Evolutionary conservation across 2,329 filamentous ascomycete genomes (phyloP).

Genomic region (Torrubiella hemipterigena): DNA sequence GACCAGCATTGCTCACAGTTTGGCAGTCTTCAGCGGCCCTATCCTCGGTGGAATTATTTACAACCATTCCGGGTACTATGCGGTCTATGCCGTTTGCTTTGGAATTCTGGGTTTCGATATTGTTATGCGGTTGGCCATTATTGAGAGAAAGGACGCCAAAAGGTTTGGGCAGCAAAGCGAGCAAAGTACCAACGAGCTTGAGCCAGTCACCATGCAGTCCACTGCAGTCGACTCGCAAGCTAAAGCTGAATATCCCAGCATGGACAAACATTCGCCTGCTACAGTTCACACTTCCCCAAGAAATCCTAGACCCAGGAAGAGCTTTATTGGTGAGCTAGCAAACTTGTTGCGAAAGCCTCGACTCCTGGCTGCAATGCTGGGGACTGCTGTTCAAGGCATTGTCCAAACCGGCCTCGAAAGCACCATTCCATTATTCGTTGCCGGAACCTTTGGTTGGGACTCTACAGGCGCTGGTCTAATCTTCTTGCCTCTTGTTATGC

Average conservation of each 20-base stretch:
- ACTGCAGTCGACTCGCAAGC: constrained; percentile 1
- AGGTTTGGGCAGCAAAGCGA: constrained; percentile 12
- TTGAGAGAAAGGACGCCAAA: constrained; percentile 19
- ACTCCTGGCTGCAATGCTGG: constrained; percentile 20
- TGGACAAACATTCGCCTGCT: background rate
- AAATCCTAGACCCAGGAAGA: background rate
- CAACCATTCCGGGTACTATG: constrained; percentile 18
- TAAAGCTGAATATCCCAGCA: background rate
- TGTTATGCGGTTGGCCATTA: constrained; percentile 17
- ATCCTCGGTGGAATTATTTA: constrained; percentile 21
- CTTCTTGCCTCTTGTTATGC: constrained; percentile 20
- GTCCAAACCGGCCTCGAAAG: constrained; percentile 21
- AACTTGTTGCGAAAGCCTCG: constrained; percentile 17
- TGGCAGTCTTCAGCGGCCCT: constrained; percentile 19
- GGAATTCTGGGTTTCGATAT: constrained; percentile 20
- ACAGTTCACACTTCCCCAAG: background rate
- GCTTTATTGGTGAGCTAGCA: constrained; percentile 6
- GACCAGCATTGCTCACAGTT: constrained; percentile 19
- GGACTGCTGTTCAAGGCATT: constrained; percentile 19
- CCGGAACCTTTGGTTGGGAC: constrained; percentile 18
- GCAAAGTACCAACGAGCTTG: background rate
- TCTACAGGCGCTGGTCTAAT: constrained; percentile 20
- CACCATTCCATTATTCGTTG: constrained; percentile 19
- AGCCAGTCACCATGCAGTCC: background rate
- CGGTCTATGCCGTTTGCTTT: constrained; percentile 23